phyloP scores from a whole-genome alignment of 2,329 filamentous ascomycete species.

The Microdochium trichocladiopsis region DNA sequence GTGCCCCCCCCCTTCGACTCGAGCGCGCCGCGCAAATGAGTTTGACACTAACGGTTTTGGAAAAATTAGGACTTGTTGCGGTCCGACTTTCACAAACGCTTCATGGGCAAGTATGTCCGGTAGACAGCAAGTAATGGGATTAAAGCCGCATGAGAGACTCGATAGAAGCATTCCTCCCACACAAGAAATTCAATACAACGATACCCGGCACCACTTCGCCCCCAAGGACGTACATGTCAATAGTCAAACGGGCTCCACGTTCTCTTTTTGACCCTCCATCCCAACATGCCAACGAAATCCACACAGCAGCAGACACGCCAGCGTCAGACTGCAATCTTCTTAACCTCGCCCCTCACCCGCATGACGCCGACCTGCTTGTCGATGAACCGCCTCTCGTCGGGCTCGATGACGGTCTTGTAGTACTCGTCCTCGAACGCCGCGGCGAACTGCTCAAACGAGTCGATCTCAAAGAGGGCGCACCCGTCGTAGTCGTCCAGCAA shows the following conservation, averaged over 20 bases:
- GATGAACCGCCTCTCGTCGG: slow-evolving; percentile 20
- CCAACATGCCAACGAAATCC: no score
- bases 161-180: no score
- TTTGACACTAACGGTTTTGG: slow-evolving; percentile 13
- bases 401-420: slow-evolving; percentile 17
- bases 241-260: no score
- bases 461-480: slow-evolving; percentile 21
- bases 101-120: slow-evolving; percentile 71
- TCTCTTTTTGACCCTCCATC: no score
- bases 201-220: no score
- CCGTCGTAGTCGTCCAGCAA: slow-evolving; percentile 18
- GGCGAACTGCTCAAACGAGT: slow-evolving; percentile 14
- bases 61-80: slow-evolving; percentile 66
- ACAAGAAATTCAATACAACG: no score
- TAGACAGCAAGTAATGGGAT: slow-evolving; percentile 18
- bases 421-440: slow-evolving; percentile 21
- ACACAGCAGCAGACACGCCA: not conserved
- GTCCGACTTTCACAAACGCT: slow-evolving; percentile 95
- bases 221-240: no score
- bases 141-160: not conserved
- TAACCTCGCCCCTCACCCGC: slow-evolving; percentile 11
- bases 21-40: not conserved
- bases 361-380: slow-evolving; percentile 17
- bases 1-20: no score
- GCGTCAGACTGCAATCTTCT: slow-evolving; percentile 5